Evolutionary conservation across 2,329 filamentous ascomycete genomes (phyloP), one percentile per base, ranked within the genome.

Genomic region (Catunica adiposa): DNA sequence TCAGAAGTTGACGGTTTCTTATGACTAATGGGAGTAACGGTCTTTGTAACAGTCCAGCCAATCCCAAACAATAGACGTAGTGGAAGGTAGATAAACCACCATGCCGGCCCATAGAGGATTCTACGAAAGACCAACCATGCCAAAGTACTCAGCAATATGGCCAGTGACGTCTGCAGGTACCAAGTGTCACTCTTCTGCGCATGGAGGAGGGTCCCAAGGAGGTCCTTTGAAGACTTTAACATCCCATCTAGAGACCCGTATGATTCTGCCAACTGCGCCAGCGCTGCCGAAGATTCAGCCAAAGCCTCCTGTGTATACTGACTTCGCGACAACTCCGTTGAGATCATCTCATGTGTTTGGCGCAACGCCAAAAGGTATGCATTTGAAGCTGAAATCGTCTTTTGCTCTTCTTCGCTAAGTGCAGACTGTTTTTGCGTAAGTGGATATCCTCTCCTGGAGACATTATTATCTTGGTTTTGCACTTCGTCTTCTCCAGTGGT

Each of bases 171-270:
- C 69, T 92, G 85, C 34, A 98, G 77, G 66, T 98, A 98, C 92
- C 92, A 98, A 1, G 89, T 96, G 66, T 98, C 92, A 61, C 84
- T 92, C 74, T 98, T 98, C 66, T 94, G 88, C 60, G 86, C 92
- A 59, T 80, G 80, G 50, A 97, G 71, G 48, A 98, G 73, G 17
- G 86, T 87, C 5, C 80, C 80, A 6, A 96, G 78, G 17, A 98
- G 73, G 56, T 82, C 82, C 61, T 79, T 78, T 48, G 86, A 89
- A 56, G 79, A 84, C 2, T 78, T 74, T 38, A 98, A 75, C 64
- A 96, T 76, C 11, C 79, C 78, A 62, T 90, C 87, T 3, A 97
- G 78, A 52, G 81, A 80, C 20, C 75, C 80, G 69, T 98, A 98
- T 38, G 80, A 84, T 63, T 94, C 84, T 3, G 84, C 80, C 1